phyloP scores from a whole-genome alignment of 495 filamentous ascomycete genomes.

The Clavariopsis aquatica region DNA sequence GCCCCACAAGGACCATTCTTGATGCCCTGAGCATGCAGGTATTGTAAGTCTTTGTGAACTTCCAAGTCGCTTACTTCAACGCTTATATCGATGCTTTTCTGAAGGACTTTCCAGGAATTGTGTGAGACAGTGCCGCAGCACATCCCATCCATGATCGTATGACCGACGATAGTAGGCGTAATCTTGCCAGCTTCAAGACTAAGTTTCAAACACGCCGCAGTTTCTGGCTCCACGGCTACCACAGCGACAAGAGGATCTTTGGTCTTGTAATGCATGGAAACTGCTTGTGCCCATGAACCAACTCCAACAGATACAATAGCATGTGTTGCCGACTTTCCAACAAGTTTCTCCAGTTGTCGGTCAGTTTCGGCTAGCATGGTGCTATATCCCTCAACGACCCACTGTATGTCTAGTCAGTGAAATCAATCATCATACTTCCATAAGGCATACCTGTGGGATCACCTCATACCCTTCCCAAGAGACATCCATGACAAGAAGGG shows the following conservation, averaged over 20 bases:
- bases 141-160: constrained; percentile 69
- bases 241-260: constrained; percentile 42
- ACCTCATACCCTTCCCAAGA: constrained; percentile 63
- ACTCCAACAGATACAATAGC: constrained; percentile 64
- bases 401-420: constrained; percentile 40
- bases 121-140: constrained; percentile 66
- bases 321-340: constrained; percentile 43
- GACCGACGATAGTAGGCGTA: constrained; percentile 50
- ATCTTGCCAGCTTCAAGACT: constrained; percentile 53
- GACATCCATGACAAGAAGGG: constrained; percentile 66
- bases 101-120: constrained; percentile 61
- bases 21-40: constrained; percentile 51
- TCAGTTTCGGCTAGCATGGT: constrained; percentile 68
- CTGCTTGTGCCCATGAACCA: constrained; percentile 65
- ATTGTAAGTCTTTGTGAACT: constrained; percentile 54
- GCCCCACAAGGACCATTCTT: constrained; percentile 66
- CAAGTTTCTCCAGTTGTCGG: constrained; percentile 48
- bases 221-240: constrained; percentile 63
- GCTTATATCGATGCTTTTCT: constrained; percentile 58
- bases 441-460: constrained; percentile 50
- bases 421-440: constrained; percentile 34
- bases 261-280: constrained; percentile 59
- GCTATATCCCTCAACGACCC: constrained; percentile 73
- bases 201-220: constrained; percentile 59
- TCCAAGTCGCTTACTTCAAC: constrained; percentile 60